phyloP scores from a whole-genome alignment of 2,329 filamentous ascomycete genomes.

The Claviceps citrina region DNA sequence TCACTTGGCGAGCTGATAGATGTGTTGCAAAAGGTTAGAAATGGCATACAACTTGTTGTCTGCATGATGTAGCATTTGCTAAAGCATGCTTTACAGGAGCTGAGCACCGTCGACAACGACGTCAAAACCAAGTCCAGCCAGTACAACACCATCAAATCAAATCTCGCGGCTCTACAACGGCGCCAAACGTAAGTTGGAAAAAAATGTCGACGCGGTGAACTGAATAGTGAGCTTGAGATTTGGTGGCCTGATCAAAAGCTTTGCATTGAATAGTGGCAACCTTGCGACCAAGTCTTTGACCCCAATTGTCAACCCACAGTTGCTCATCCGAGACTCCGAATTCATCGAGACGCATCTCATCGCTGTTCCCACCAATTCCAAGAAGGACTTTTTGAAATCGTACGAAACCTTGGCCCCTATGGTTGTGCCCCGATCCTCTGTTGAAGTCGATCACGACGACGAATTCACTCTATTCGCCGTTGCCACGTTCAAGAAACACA shows the following conservation, averaged over 20 bases:
- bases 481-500: conserved; percentile 85
- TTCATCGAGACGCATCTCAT: conserved; percentile 93
- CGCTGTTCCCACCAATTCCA: conserved; percentile 63
- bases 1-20: conserved; percentile 76
- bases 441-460: conserved; percentile 67
- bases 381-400: conserved; percentile 75
- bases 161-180: conserved; percentile 63
- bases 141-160: conserved; percentile 83
- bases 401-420: conserved; percentile 84
- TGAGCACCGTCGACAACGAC: conserved; percentile 84
- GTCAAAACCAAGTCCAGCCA: conserved; percentile 89
- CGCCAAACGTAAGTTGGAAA: conserved; percentile 64
- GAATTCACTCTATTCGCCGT: conserved; percentile 83
- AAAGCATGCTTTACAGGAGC: conserved; percentile 47
- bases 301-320: conserved; percentile 66
- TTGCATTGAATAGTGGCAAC: conserved; percentile 50
- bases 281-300: conserved; percentile 85
- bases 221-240: neutral
- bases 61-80: neutral
- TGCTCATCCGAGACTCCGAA: conserved; percentile 79
- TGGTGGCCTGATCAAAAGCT: neutral
- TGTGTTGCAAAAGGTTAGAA: conserved; percentile 63
- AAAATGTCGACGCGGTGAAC: no score
- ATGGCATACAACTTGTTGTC: neutral
- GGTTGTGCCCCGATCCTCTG: conserved; percentile 82